Evolutionary conservation across 2,329 filamentous ascomycete species (phyloP).

Genomic region (Fonsecaea pugnacius): DNA sequence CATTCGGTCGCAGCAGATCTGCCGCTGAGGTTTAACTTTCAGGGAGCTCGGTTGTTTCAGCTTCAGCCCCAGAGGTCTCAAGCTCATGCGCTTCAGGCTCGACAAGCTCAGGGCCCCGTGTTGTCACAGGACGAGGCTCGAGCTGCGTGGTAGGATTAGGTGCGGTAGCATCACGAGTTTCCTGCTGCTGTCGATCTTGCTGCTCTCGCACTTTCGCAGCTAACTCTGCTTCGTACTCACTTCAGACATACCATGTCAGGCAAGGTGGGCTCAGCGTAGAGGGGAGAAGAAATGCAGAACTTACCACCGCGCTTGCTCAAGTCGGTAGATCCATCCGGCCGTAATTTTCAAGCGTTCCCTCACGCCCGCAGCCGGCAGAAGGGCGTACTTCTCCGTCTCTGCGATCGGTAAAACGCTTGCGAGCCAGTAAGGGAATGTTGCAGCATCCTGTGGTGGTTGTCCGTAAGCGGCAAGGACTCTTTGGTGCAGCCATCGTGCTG

Average conservation of each 20-base stretch:
- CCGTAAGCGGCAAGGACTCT: constrained; percentile 76
- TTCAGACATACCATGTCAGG: constrained; percentile 35
- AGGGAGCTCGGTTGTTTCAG: not conserved
- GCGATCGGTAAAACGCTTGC: constrained; percentile 77
- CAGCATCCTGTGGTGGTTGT: constrained; percentile 74
- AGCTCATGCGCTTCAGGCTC: not conserved
- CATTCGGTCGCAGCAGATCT: not conserved
- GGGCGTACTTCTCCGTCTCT: constrained; percentile 76
- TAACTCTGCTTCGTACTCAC: constrained; percentile 26
- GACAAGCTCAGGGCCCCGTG: not conserved
- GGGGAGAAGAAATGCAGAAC: constrained; percentile 42
- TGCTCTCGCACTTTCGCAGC: constrained; percentile 22
- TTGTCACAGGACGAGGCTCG: not conserved
- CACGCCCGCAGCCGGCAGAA: constrained; percentile 75
- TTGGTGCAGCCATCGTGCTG: constrained; percentile 74
- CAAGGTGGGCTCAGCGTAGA: constrained; percentile 26
- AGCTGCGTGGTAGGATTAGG: not conserved
- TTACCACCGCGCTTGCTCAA: constrained; percentile 71
- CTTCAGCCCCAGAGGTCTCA: not conserved
- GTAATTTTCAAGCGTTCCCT: constrained; percentile 82
- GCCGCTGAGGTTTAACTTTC: not conserved
- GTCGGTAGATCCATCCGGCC: constrained; percentile 74
- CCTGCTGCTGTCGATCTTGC: not conserved
- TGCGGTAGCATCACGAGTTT: not conserved
- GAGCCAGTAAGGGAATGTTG: constrained; percentile 87